A percentile compares a stretch with the other conserved stretches of the same genome.
Conservation (phyloP, 108 stramenopile genomes). For the Nitzschia inconspicua region DNA sequence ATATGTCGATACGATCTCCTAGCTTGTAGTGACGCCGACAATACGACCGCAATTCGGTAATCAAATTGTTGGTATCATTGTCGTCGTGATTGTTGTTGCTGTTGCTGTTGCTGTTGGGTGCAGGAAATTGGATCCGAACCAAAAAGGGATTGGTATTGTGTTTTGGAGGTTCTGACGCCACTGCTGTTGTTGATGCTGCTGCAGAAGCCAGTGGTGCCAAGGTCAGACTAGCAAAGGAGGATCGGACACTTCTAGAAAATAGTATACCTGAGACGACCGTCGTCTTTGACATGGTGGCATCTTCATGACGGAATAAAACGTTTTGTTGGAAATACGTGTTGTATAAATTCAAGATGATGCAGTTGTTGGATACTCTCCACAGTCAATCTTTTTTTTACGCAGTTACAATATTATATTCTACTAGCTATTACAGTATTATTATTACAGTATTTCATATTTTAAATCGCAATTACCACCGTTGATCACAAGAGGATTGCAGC, state of each 20-base stretch:
- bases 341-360: too few relatives aligned
- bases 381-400: too few relatives aligned
- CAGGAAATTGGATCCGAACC: slow-evolving; percentile 32
- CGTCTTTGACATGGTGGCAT: background rate
- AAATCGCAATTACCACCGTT: too few relatives aligned
- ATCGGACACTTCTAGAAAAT: slow-evolving; percentile 54
- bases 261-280: slow-evolving; percentile 42
- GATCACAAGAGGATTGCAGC: too few relatives aligned
- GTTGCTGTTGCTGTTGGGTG: too few relatives aligned
- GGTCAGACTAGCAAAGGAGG: slow-evolving; percentile 41
- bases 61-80: slow-evolving; percentile 3
- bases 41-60: slow-evolving; percentile 46
- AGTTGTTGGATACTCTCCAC: too few relatives aligned
- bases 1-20: slow-evolving; percentile 52
- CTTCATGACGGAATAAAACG: too few relatives aligned
- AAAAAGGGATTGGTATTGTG: slow-evolving; percentile 14
- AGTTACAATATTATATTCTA: too few relatives aligned
- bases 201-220: slow-evolving; percentile 8
- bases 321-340: too few relatives aligned
- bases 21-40: slow-evolving; percentile 58
- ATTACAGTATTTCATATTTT: too few relatives aligned
- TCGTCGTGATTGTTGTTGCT: too few relatives aligned
- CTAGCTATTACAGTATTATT: too few relatives aligned
- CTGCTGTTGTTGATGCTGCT: background rate
- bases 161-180: background rate